Conservation (phyloP, 805 yeast species). For the Metschnikowia baotianmanensis region DNA sequence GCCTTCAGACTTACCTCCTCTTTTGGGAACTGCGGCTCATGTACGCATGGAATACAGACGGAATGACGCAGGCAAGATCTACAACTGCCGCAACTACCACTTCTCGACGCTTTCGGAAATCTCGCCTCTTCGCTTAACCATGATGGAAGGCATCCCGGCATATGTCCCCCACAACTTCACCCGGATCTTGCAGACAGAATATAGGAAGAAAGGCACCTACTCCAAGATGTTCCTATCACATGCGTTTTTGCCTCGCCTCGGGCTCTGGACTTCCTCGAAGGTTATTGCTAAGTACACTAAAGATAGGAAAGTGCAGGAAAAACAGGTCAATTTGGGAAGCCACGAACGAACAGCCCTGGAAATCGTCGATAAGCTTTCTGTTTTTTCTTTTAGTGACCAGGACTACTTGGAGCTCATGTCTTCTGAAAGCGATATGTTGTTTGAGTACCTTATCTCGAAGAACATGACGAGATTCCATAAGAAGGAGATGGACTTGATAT, state of each 20-base stretch:
- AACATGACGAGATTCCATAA: constrained; percentile 29
- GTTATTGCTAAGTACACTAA: constrained; percentile 23
- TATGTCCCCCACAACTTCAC: constrained; percentile 50
- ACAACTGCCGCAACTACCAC: constrained; percentile 41
- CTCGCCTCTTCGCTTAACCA: constrained; percentile 41
- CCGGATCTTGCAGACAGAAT: constrained; percentile 46
- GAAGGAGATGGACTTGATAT: constrained; percentile 21
- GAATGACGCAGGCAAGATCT: constrained; percentile 26
- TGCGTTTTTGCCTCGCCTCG: constrained; percentile 12
- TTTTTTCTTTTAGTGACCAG: constrained; percentile 21
- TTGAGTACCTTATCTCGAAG: constrained; percentile 24
- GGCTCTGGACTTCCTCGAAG: constrained; percentile 15
- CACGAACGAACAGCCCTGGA: constrained; percentile 1
- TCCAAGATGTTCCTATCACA: constrained; percentile 4
- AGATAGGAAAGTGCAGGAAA: constrained; percentile 13
- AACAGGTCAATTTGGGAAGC: constrained; percentile 19
- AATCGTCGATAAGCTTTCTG: constrained; percentile 4
- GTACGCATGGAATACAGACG: constrained; percentile 18
- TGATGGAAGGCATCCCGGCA: constrained; percentile 50
- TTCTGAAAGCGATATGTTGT: constrained; percentile 23
- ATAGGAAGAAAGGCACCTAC: constrained; percentile 22
- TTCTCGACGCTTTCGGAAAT: constrained; percentile 33
- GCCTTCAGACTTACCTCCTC: constrained; percentile 20
- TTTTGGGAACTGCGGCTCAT: constrained; percentile 14
- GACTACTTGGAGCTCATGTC: constrained; percentile 30